phyloP scores from a whole-genome alignment of 176 grass and related monocot species.

The Oryza longistaminata region DNA sequence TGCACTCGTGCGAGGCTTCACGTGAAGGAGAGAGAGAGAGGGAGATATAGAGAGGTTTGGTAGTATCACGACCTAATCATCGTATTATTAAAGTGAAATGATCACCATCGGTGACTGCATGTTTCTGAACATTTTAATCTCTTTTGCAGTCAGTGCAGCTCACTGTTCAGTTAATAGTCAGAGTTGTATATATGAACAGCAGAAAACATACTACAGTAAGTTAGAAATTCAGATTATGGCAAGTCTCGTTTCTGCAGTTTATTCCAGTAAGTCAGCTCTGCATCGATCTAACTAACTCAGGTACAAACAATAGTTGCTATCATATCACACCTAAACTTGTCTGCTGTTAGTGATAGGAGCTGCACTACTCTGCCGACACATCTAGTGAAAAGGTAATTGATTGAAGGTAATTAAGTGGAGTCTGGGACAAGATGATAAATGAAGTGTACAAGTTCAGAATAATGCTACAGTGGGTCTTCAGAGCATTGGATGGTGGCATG shows the following conservation, averaged over 20 bases:
- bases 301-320: neutral
- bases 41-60: neutral
- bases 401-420: neutral
- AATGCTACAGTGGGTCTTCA: neutral
- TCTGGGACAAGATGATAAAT: neutral
- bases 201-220: neutral
- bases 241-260: neutral
- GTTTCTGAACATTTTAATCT: neutral
- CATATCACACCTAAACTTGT: neutral
- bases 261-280: neutral
- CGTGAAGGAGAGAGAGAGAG: constrained; percentile 50
- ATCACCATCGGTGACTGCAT: neutral
- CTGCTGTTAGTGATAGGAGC: neutral
- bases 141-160: neutral
- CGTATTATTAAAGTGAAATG: neutral
- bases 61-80: neutral
- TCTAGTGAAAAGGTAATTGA: neutral
- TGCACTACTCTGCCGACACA: constrained; percentile 35
- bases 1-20: constrained; percentile 60
- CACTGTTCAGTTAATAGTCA: neutral
- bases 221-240: neutral
- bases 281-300: neutral
- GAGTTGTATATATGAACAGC: neutral
- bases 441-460: neutral
- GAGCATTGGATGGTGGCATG: neutral